These are phyloP conservation scores for Pascua sp. DNA, from an alignment of 1,284 basidiomycete genomes.

Conservation along the genomic window DNA sequence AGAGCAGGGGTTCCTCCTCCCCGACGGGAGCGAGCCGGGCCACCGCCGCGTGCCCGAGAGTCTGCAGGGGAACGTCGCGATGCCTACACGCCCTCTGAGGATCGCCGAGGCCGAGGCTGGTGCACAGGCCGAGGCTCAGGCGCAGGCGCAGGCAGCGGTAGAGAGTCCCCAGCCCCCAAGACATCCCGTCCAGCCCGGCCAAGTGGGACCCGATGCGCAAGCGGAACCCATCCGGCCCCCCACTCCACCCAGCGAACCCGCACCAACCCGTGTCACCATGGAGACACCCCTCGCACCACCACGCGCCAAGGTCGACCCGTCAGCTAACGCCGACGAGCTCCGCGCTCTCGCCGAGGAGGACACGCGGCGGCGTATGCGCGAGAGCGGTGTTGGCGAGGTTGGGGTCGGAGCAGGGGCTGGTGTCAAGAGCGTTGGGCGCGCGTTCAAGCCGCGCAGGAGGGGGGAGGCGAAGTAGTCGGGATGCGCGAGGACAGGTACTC, in stretches of 20 bases:
- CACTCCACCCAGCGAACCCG: too few relatives aligned
- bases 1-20: constrained; percentile 38
- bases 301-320: constrained; percentile 31
- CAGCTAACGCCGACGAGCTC: constrained; percentile 27
- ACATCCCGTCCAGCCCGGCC: too few relatives aligned
- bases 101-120: background rate
- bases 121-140: background rate
- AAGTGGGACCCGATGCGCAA: too few relatives aligned
- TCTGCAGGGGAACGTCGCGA: background rate
- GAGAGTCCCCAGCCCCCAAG: too few relatives aligned
- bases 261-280: background rate
- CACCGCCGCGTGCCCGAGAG: background rate
- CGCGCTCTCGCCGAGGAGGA: constrained; percentile 41
- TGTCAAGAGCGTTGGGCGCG: constrained; percentile 6
- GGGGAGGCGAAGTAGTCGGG: background rate
- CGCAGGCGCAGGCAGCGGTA: background rate
- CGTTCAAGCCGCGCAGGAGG: constrained; percentile 7
- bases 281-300: constrained; percentile 24
- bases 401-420: background rate
- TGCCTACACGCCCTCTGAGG: background rate
- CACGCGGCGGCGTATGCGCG: constrained; percentile 35
- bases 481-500: too few relatives aligned
- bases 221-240: too few relatives aligned
- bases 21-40: constrained; percentile 20
- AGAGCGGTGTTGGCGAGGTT: constrained; percentile 22